Conservation (phyloP, 495 filamentous ascomycete species). For the Aspergillus ostianus region DNA sequence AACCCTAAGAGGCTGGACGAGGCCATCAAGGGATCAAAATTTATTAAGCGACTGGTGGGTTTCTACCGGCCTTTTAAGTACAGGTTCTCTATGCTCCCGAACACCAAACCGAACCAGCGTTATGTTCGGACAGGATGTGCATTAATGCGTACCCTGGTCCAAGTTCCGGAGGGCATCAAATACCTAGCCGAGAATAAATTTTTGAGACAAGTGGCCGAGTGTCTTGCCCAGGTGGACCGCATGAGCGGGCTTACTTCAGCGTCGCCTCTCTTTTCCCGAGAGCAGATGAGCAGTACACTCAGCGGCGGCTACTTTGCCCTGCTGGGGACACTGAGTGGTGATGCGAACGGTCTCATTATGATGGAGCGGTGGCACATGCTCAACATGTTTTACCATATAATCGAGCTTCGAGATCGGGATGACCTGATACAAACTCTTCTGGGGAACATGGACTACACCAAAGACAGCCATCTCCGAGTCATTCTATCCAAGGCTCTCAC, state of each 20-base stretch:
- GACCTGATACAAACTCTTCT: conserved; percentile 86
- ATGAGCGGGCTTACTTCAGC: conserved; percentile 86
- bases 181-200: conserved; percentile 92
- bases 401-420: conserved; percentile 83
- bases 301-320: conserved; percentile 93
- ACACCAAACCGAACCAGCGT: conserved; percentile 88
- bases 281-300: conserved; percentile 78
- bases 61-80: conserved; percentile 98
- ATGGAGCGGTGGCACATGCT: conserved; percentile 95
- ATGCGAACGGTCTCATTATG: conserved; percentile 79
- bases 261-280: conserved; percentile 81
- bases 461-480: conserved; percentile 86
- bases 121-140: conserved; percentile 89
- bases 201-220: conserved; percentile 89
- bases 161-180: conserved; percentile 75
- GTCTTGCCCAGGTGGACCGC: conserved; percentile 88
- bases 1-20: conserved; percentile 91
- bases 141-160: conserved; percentile 78
- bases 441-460: conserved; percentile 84
- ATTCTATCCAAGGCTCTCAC: conserved; percentile 91
- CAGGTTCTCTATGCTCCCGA: conserved; percentile 81
- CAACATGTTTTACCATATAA: conserved; percentile 98
- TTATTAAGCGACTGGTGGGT: conserved; percentile 88
- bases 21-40: conserved; percentile 91
- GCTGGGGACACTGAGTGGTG: conserved; percentile 79